phyloP scores from a whole-genome alignment of 352 stramenopile genomes.

The Pythium chondricola region DNA sequence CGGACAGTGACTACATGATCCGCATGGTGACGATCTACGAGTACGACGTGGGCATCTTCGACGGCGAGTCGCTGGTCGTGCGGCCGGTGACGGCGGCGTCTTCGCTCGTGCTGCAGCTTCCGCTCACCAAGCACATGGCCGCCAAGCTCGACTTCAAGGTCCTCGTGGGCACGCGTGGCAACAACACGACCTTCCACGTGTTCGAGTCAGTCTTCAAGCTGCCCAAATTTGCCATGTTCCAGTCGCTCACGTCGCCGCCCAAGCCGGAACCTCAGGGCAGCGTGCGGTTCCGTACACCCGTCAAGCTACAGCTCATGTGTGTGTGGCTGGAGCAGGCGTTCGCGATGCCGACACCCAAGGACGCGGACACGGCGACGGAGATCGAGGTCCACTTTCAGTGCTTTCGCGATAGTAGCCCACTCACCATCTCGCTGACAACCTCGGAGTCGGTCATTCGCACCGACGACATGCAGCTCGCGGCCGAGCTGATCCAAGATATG shows the following conservation, averaged over 20 bases:
- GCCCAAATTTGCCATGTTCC: conserved; percentile 85
- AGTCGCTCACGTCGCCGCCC: conserved; percentile 28
- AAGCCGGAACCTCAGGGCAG: conserved; percentile 34
- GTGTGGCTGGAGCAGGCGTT: conserved; percentile 71
- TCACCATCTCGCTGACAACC: conserved; percentile 38
- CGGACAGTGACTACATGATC: conserved; percentile 83
- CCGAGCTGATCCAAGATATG: conserved; percentile 88
- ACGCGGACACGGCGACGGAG: conserved; percentile 24
- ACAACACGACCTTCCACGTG: conserved; percentile 76
- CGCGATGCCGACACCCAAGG: conserved; percentile 30
- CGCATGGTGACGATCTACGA: conserved; percentile 85
- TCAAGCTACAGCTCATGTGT: conserved; percentile 70
- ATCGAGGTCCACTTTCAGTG: conserved; percentile 57
- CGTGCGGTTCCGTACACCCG: conserved; percentile 64
- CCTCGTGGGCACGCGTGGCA: conserved; percentile 75
- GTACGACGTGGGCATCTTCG: conserved; percentile 84
- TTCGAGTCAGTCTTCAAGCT: conserved; percentile 78
- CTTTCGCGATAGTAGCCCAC: conserved; percentile 39
- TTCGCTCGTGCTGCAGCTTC: conserved; percentile 41
- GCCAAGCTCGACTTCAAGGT: conserved; percentile 66
- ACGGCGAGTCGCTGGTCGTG: conserved; percentile 73
- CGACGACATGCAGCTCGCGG: conserved; percentile 82
- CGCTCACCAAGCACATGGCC: conserved; percentile 59
- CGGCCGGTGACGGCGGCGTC: conserved; percentile 40
- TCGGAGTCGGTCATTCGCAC: conserved; percentile 68